A percentile compares a stretch with the other conserved stretches of the same genome.
Conservation (phyloP, 2,329 filamentous ascomycete species). For the Torrubiellomyces zombiae region DNA sequence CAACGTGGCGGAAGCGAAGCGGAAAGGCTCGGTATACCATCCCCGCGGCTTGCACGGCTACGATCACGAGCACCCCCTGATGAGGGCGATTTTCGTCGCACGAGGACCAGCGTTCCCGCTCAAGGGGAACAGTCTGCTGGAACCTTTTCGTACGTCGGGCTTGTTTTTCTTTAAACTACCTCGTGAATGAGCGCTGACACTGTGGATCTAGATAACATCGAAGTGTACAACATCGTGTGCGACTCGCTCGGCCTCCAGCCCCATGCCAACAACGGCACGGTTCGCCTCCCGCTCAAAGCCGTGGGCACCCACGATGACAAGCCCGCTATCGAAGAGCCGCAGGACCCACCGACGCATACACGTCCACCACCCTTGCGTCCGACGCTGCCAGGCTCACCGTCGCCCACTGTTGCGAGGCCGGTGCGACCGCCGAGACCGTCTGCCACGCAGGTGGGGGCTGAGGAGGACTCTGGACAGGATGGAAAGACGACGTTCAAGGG, state of each 20-base stretch:
- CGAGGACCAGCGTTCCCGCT: conserved; percentile 86
- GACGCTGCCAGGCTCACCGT: neutral
- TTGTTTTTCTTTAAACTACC: no score
- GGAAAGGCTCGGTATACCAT: conserved; percentile 51
- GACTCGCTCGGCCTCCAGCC: conserved; percentile 65
- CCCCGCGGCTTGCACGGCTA: conserved; percentile 85
- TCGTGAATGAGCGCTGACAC: no score
- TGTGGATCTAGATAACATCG: conserved; percentile 58
- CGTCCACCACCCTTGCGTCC: neutral
- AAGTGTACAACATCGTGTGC: conserved; percentile 90
- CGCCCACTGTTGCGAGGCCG: neutral
- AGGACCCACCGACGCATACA: conserved; percentile 27
- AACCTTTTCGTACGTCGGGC: conserved; percentile 66
- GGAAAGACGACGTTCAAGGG: conserved; percentile 11
- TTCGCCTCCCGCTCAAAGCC: conserved; percentile 52
- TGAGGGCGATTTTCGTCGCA: conserved; percentile 91
- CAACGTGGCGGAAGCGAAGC: conserved; percentile 47
- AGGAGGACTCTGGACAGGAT: conserved; percentile 6
- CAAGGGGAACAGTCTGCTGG: conserved; percentile 59
- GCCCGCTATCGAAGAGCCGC: conserved; percentile 29
- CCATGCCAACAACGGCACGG: conserved; percentile 71
- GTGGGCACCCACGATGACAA: conserved; percentile 43
- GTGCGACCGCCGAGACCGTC: neutral
- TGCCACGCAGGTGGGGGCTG: neutral
- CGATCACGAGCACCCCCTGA: conserved; percentile 84